These are phyloP conservation scores for Podaxis mareebaensis DNA, from an alignment of 768 basidiomycete species.

Conservation along the genomic window DNA sequence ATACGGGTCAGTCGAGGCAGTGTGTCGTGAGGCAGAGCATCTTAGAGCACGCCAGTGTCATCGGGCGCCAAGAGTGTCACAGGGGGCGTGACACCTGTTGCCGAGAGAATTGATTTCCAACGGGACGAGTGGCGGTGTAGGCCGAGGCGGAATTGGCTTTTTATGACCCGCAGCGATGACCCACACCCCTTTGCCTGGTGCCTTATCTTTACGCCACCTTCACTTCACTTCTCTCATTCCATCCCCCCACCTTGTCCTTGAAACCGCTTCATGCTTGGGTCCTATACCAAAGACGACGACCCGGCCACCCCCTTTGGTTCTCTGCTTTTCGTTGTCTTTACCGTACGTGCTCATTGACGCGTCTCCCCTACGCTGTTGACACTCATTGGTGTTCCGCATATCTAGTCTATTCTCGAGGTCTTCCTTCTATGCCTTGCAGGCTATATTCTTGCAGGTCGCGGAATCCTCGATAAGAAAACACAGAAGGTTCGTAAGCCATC, in stretches of 20 bases:
- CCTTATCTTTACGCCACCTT: not conserved
- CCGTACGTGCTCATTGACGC: slow-evolving; percentile 34
- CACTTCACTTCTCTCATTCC: not conserved
- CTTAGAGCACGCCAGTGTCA: not conserved
- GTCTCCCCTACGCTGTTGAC: slow-evolving; percentile 6
- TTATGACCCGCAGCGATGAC: not conserved
- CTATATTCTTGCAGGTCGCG: slow-evolving; percentile 73
- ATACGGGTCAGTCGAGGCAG: not conserved
- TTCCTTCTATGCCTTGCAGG: slow-evolving; percentile 85
- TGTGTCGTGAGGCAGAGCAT: not conserved
- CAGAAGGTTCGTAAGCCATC: slow-evolving; percentile 65
- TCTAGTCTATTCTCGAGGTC: slow-evolving; percentile 85
- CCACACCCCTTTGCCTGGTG: not conserved
- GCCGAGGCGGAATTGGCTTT: not conserved
- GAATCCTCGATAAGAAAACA: slow-evolving; percentile 85
- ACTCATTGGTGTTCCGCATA: not conserved
- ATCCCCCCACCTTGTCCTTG: not conserved
- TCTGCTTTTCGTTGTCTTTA: slow-evolving; percentile 59
- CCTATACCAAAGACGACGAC: not conserved
- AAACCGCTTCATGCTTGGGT: not conserved
- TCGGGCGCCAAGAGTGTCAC: slow-evolving; percentile 5
- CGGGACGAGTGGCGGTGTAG: slow-evolving; percentile 1
- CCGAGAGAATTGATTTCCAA: not conserved
- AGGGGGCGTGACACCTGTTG: not conserved
- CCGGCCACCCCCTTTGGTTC: slow-evolving; percentile 22